Conservation (phyloP, 225 moss, liverwort and hornwort genomes). For the Bryum argenteum region DNA sequence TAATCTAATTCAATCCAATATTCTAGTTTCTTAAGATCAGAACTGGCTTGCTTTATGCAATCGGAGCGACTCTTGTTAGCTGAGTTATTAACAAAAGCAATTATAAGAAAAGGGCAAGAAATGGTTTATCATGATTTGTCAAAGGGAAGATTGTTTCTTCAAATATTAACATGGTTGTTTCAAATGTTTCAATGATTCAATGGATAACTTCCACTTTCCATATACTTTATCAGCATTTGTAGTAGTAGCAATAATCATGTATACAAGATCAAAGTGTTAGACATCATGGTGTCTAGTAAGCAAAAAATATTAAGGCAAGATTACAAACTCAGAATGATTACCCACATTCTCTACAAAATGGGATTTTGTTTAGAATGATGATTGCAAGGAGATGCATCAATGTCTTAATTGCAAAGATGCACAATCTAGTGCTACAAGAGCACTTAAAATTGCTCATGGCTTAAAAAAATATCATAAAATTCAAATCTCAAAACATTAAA, state of each 20-base stretch:
- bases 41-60: constrained; percentile 36
- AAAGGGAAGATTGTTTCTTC: constrained; percentile 47
- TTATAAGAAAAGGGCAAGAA: constrained; percentile 39
- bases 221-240: constrained; percentile 42
- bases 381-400: background rate
- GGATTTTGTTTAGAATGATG: background rate
- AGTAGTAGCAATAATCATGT: constrained; percentile 42
- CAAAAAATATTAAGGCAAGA: background rate
- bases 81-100: constrained; percentile 46
- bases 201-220: constrained; percentile 43
- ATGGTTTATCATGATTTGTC: constrained; percentile 51
- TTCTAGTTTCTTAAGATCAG: background rate
- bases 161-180: constrained; percentile 51
- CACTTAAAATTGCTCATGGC: background rate
- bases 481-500: background rate
- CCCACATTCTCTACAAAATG: background rate
- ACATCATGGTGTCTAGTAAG: rapidly evolving
- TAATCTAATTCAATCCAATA: background rate
- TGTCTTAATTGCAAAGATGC: background rate
- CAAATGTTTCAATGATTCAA: constrained; percentile 26
- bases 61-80: constrained; percentile 25
- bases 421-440: rapidly evolving
- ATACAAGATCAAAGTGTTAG: constrained; percentile 49
- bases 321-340: background rate
- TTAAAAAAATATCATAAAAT: background rate